These are phyloP conservation scores for Pythium brassicae DNA, from an alignment of 352 stramenopile species.

Conservation along the genomic window DNA sequence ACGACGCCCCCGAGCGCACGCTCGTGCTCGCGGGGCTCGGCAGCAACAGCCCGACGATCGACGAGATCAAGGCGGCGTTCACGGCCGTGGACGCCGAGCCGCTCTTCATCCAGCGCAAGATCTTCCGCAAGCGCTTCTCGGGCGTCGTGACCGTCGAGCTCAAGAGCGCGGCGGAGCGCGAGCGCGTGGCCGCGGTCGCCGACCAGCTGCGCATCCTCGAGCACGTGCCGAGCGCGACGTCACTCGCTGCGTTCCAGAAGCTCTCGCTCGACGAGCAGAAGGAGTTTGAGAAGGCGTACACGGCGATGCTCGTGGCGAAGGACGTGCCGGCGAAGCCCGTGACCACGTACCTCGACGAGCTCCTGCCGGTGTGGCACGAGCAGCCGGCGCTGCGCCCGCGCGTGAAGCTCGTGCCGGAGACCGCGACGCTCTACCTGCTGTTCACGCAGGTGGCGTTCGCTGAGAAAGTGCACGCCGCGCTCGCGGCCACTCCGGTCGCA, in stretches of 20 bases:
- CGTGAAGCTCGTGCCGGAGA: conserved; percentile 63
- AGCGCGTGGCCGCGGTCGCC: conserved; percentile 45
- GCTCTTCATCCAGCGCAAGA: conserved; percentile 73
- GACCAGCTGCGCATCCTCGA: conserved; percentile 55
- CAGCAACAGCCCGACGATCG: conserved; percentile 54
- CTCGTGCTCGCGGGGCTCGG: conserved; percentile 73
- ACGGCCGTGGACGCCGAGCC: conserved; percentile 48
- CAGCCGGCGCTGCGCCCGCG: conserved; percentile 60
- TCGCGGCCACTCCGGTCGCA: conserved; percentile 37
- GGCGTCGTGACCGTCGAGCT: conserved; percentile 78
- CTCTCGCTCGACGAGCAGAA: conserved; percentile 66
- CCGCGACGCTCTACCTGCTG: conserved; percentile 72
- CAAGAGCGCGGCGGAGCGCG: conserved; percentile 44
- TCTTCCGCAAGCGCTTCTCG: conserved; percentile 63
- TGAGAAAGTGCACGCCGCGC: conserved; percentile 45
- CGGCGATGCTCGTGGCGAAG: conserved; percentile 80
- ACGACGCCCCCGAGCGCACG: conserved; percentile 59
- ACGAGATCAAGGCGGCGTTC: conserved; percentile 75
- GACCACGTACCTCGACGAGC: conserved; percentile 66
- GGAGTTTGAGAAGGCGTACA: conserved; percentile 83
- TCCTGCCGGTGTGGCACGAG: conserved; percentile 68
- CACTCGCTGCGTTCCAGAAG: conserved; percentile 48
- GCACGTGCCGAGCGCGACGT: conserved; percentile 51
- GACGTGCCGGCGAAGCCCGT: conserved; percentile 71
- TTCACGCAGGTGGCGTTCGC: conserved; percentile 72